Percentiles rank a stretch among this genome's conserved stretches.
These are phyloP conservation scores for Cordyceps pruinosa DNA, from an alignment of 2,329 filamentous ascomycete genomes.

Conservation along the genomic window DNA sequence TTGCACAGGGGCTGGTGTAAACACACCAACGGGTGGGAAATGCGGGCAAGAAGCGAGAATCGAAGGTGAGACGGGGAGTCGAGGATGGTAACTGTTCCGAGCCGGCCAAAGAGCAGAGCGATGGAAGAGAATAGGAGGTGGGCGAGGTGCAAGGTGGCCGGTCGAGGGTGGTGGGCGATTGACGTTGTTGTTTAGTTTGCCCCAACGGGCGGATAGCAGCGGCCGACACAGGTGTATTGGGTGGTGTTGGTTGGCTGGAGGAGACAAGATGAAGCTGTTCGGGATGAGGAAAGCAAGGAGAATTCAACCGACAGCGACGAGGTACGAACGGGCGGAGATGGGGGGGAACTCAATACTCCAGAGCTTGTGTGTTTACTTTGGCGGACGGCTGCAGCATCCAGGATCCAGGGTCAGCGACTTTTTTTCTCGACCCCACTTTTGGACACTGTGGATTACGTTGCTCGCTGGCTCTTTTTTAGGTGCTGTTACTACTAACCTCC, in stretches of 20 bases:
- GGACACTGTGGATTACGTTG: background rate
- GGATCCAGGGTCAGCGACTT: slow-evolving; percentile 11
- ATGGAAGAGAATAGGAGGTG: slow-evolving; percentile 2
- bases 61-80: background rate
- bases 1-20: background rate
- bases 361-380: slow-evolving; percentile 13
- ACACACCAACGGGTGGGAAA: background rate
- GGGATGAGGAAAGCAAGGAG: background rate
- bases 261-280: background rate
- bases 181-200: slow-evolving; percentile 7
- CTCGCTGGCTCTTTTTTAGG: too few species aligned
- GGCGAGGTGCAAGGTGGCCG: background rate
- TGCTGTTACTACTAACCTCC: too few species aligned
- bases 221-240: background rate
- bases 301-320: background rate
- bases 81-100: background rate
- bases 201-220: slow-evolving; percentile 10
- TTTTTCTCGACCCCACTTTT: slow-evolving; percentile 8
- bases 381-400: background rate
- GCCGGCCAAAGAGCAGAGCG: background rate
- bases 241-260: background rate
- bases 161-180: background rate
- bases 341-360: too few species aligned
- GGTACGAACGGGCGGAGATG: background rate
- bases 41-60: background rate